Evolutionary conservation across 768 basidiomycete species (phyloP).

Genomic region (Boletellus ananas): DNA sequence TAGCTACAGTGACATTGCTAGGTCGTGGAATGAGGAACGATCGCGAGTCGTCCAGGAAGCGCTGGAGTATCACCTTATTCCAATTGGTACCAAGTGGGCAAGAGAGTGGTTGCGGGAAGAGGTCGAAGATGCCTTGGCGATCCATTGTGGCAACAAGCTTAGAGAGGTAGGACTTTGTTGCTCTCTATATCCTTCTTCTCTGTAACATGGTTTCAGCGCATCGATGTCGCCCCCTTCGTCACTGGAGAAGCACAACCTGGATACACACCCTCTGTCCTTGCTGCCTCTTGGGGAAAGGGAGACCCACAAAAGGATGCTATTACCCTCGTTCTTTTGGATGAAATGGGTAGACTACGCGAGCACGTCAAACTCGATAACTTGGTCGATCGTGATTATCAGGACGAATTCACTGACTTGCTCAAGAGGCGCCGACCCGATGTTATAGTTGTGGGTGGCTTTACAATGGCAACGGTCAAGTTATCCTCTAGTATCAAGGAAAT

Average conservation of each 20-base stretch:
- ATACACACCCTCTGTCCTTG: slow-evolving; percentile 74
- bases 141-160: slow-evolving; percentile 61
- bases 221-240: slow-evolving; percentile 76
- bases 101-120: slow-evolving; percentile 87
- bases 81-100: slow-evolving; percentile 82
- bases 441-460: slow-evolving; percentile 86
- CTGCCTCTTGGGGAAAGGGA: slow-evolving; percentile 93
- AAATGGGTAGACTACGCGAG: slow-evolving; percentile 87
- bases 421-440: slow-evolving; percentile 82
- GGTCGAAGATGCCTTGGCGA: slow-evolving; percentile 79
- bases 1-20: slow-evolving; percentile 77
- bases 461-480: slow-evolving; percentile 72
- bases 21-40: slow-evolving; percentile 89
- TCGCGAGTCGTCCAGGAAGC: slow-evolving; percentile 73
- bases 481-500: slow-evolving; percentile 61
- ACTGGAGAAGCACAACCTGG: slow-evolving; percentile 63
- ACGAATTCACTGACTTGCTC: slow-evolving; percentile 80
- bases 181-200: background rate
- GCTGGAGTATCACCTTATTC: slow-evolving; percentile 77
- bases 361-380: slow-evolving; percentile 88
- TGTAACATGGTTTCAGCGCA: slow-evolving; percentile 49
- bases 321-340: slow-evolving; percentile 79
- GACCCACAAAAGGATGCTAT: slow-evolving; percentile 91
- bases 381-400: slow-evolving; percentile 58
- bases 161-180: slow-evolving; percentile 53